Evolutionary conservation across 306 rosid species (phyloP).

Genomic region (Acacia confusa): DNA sequence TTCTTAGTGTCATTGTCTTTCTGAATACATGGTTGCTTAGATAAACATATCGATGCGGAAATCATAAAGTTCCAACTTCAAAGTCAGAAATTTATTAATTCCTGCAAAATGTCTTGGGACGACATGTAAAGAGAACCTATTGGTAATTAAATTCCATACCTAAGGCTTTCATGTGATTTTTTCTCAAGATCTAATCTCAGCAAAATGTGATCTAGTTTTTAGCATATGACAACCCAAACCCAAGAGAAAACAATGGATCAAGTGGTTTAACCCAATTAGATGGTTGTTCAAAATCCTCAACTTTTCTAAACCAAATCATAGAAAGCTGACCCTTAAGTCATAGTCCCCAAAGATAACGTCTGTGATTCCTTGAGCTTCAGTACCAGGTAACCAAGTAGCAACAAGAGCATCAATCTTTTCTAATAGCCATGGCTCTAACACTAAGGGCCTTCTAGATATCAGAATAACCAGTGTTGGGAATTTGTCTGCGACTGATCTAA

Average conservation of each 20-base stretch:
- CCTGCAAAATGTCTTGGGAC: too few relatives aligned
- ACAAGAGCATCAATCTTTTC: slow-evolving; percentile 66
- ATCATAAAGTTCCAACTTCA: too few relatives aligned
- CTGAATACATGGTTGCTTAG: neutral
- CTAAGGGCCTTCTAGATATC: slow-evolving; percentile 80
- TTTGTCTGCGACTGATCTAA: slow-evolving; percentile 59
- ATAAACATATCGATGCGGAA: neutral
- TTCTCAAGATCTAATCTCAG: too few relatives aligned
- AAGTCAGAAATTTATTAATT: too few relatives aligned
- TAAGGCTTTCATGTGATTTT: too few relatives aligned
- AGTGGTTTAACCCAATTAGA: slow-evolving; percentile 30
- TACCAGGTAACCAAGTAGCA: slow-evolving; percentile 96
- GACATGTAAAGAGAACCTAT: too few relatives aligned
- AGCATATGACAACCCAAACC: slow-evolving; percentile 49
- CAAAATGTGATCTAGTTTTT: neutral
- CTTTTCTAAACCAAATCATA: slow-evolving; percentile 69
- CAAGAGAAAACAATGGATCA: slow-evolving; percentile 76
- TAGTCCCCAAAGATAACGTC: slow-evolving; percentile 79
- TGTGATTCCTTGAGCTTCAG: slow-evolving; percentile 76
- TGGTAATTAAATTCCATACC: too few relatives aligned
- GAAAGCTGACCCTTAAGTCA: slow-evolving; percentile 75
- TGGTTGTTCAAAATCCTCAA: slow-evolving; percentile 54
- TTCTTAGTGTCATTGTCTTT: neutral
- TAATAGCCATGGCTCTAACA: slow-evolving; percentile 60
- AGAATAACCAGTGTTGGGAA: slow-evolving; percentile 77